Percentiles rank a stretch among this genome's conserved stretches.
These are phyloP conservation scores for Phascolomyces articulosus DNA, from an alignment of 371 early-diverging fungal species.

Conservation along the genomic window DNA sequence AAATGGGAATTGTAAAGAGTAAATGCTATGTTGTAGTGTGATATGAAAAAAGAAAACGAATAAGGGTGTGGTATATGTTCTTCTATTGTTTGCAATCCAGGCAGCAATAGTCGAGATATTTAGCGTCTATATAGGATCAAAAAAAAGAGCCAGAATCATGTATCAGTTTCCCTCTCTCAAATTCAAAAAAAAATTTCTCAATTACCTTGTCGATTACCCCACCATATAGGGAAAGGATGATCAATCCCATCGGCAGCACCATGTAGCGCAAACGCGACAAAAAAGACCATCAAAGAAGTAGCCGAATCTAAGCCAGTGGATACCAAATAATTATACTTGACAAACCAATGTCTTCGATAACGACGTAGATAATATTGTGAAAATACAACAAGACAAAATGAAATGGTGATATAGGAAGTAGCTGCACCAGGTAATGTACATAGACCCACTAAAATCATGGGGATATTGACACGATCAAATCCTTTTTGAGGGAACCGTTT, in stretches of 20 bases:
- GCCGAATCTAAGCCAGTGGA: slow-evolving; percentile 63
- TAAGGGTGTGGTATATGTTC: background rate
- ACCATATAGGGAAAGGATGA: slow-evolving; percentile 53
- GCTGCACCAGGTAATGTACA: slow-evolving; percentile 45
- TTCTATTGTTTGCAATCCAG: slow-evolving; percentile 13
- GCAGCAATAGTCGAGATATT: slow-evolving; percentile 26
- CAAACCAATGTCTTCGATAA: slow-evolving; percentile 49
- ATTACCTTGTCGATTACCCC: slow-evolving; percentile 49
- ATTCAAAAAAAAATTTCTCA: slow-evolving; percentile 20
- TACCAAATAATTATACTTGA: slow-evolving; percentile 57
- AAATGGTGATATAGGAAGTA: slow-evolving; percentile 43
- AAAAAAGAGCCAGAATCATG: slow-evolving; percentile 3
- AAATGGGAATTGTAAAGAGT: no score
- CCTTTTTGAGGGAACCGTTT: slow-evolving; percentile 39
- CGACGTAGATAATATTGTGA: slow-evolving; percentile 53
- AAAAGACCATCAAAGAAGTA: slow-evolving; percentile 54
- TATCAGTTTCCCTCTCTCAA: slow-evolving; percentile 12
- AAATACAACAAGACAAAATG: slow-evolving; percentile 36
- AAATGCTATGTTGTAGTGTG: no score
- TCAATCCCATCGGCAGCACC: slow-evolving; percentile 50
- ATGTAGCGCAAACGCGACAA: slow-evolving; percentile 51
- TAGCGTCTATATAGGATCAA: slow-evolving; percentile 10
- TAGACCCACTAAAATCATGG: slow-evolving; percentile 51
- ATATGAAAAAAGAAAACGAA: background rate
- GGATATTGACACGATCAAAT: slow-evolving; percentile 43